Conservation (phyloP, 352 stramenopile species). For the Aphanomyces stellatus region DNA sequence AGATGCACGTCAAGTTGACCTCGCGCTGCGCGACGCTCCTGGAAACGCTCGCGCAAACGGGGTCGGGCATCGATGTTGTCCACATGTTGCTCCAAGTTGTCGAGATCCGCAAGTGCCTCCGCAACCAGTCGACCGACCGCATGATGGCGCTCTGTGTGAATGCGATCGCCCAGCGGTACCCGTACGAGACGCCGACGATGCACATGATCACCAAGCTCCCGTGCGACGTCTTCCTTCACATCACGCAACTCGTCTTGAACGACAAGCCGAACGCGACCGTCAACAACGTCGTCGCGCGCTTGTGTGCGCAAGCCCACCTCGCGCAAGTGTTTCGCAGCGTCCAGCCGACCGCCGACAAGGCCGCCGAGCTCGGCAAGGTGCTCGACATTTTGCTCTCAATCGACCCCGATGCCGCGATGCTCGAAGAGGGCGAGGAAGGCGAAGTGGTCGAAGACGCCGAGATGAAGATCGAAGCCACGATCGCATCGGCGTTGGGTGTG, state of each 20-base stretch:
- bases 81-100: slow-evolving; percentile 20
- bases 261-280: slow-evolving; percentile 18
- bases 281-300: slow-evolving; percentile 20
- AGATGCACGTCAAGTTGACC: slow-evolving; percentile 18
- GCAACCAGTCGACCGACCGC: slow-evolving; percentile 17
- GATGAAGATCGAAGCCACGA: neutral
- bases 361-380: slow-evolving; percentile 28
- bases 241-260: slow-evolving; percentile 32
- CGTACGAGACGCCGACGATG: slow-evolving; percentile 21
- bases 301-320: slow-evolving; percentile 36
- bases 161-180: slow-evolving; percentile 18
- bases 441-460: neutral
- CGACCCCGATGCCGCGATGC: neutral
- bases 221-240: slow-evolving; percentile 29
- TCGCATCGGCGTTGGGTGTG: neutral
- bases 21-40: slow-evolving; percentile 17
- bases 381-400: slow-evolving; percentile 22
- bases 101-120: slow-evolving; percentile 19
- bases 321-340: slow-evolving; percentile 32
- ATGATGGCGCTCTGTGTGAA: slow-evolving; percentile 28
- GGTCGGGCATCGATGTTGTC: slow-evolving; percentile 15
- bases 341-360: slow-evolving; percentile 17
- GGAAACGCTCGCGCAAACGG: slow-evolving; percentile 13
- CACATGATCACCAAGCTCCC: slow-evolving; percentile 30
- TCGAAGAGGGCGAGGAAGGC: neutral